Evolutionary conservation across 2,329 filamentous ascomycete species (phyloP).

Genomic region (Orbilia brochopaga): DNA sequence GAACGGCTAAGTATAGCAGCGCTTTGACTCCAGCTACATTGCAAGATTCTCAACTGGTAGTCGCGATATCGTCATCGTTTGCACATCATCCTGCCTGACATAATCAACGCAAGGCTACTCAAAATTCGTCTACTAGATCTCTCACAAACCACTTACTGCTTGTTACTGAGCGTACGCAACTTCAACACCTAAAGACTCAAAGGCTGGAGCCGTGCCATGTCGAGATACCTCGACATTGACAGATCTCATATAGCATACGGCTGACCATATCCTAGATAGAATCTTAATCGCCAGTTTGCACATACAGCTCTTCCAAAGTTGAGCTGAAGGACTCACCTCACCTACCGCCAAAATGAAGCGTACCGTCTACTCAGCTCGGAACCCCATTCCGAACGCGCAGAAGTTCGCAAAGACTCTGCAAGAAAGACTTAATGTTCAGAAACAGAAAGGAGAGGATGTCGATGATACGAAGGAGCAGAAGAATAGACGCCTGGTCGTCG

Average conservation of each 20-base stretch:
- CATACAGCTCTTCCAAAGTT: slow-evolving; percentile 1
- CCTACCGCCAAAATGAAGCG: slow-evolving; percentile 33
- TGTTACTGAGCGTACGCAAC: too few species aligned
- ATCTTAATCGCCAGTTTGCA: too few species aligned
- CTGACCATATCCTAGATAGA: background rate
- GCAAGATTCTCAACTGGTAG: too few species aligned
- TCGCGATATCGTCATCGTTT: background rate
- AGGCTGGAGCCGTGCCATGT: too few species aligned
- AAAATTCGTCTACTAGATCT: too few species aligned
- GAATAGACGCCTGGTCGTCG: slow-evolving; percentile 43
- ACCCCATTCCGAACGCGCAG: slow-evolving; percentile 47
- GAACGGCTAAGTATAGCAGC: too few species aligned
- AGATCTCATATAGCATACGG: background rate
- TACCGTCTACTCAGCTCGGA: slow-evolving; percentile 44
- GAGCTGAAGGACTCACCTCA: slow-evolving; percentile 13
- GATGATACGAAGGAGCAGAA: slow-evolving; percentile 36
- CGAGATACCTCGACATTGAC: too few species aligned
- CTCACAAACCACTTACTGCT: too few species aligned
- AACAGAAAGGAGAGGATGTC: slow-evolving; percentile 15
- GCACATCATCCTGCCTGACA: too few species aligned
- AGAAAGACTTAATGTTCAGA: slow-evolving; percentile 40
- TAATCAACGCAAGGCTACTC: too few species aligned
- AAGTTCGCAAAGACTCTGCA: slow-evolving; percentile 44
- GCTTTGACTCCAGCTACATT: too few species aligned
- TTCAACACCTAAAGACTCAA: too few species aligned